phyloP scores from a whole-genome alignment of 2,329 filamentous ascomycete species.

The Bipolaris zeicola region DNA sequence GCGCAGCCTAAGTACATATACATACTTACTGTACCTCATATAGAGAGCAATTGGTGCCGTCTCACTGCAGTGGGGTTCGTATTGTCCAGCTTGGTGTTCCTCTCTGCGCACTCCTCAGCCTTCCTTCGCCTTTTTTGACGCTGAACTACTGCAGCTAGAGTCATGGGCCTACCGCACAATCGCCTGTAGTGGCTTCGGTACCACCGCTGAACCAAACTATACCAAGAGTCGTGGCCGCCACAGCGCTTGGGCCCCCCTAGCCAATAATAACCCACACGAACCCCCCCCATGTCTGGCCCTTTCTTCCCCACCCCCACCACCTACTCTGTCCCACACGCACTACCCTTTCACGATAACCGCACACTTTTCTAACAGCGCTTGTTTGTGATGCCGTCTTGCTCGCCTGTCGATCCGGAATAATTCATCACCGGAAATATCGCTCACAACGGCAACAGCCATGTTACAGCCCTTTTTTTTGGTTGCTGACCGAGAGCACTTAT shows the following conservation, averaged over 20 bases:
- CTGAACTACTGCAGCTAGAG: slow-evolving; percentile 18
- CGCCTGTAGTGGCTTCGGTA: slow-evolving; percentile 10
- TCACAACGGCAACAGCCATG: not conserved
- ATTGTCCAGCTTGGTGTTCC: not conserved
- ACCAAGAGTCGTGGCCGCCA: not conserved
- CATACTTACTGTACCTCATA: too few species aligned
- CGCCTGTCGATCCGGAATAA: not conserved
- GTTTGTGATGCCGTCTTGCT: slow-evolving; percentile 10
- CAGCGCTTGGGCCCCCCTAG: slow-evolving; percentile 5
- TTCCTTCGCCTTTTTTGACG: slow-evolving; percentile 8
- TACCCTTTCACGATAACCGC: not conserved
- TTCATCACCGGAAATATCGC: not conserved
- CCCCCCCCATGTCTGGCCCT: not conserved
- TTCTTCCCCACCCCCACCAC: slow-evolving; percentile 2
- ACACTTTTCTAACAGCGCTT: slow-evolving; percentile 7
- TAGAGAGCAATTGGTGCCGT: too few species aligned
- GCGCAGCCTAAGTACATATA: too few species aligned
- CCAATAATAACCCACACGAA: not conserved
- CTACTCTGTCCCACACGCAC: not conserved
- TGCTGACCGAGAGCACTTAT: not conserved
- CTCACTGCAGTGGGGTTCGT: not conserved
- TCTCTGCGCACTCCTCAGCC: not conserved
- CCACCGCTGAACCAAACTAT: slow-evolving; percentile 8
- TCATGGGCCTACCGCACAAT: slow-evolving; percentile 6
- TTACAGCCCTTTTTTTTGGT: not conserved